These are phyloP conservation scores for Venturia asperata DNA, from an alignment of 2,329 filamentous ascomycete genomes.

Conservation along the genomic window DNA sequence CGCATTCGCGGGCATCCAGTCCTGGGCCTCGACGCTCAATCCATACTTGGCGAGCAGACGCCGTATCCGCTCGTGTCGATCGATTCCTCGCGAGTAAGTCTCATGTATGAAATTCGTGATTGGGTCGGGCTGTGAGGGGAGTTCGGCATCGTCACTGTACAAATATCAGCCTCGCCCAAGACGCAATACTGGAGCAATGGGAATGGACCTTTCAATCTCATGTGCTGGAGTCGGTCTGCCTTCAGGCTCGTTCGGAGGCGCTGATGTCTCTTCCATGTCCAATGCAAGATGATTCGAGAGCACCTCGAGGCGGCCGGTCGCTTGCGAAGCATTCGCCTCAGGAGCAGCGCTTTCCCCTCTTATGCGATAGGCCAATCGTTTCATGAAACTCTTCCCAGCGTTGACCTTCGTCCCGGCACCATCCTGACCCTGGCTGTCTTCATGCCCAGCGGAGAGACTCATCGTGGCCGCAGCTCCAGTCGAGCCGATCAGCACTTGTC, in stretches of 20 bases:
- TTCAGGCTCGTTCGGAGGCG: neutral
- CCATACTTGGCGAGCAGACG: conserved; percentile 9
- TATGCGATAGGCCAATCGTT: neutral
- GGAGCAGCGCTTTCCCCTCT: neutral
- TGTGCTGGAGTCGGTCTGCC: neutral
- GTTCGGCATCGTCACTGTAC: neutral
- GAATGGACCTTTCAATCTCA: neutral
- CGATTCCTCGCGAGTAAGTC: neutral
- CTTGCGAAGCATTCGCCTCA: neutral
- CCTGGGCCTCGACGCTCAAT: conserved; percentile 10
- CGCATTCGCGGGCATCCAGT: conserved; percentile 1
- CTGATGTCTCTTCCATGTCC: neutral
- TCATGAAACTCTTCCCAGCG: neutral
- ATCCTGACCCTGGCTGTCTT: neutral
- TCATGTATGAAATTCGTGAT: neutral
- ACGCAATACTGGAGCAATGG: neutral
- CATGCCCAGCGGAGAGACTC: neutral
- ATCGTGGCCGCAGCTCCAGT: neutral
- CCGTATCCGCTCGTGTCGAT: conserved; percentile 6
- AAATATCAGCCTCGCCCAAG: neutral
- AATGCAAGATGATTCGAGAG: neutral
- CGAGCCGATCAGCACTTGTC: neutral
- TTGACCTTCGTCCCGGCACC: neutral
- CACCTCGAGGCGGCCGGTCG: neutral
- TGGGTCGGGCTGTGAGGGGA: neutral